Evolutionary conservation across 768 basidiomycete genomes (phyloP).

Genomic region (Fomitopsis pulvina): DNA sequence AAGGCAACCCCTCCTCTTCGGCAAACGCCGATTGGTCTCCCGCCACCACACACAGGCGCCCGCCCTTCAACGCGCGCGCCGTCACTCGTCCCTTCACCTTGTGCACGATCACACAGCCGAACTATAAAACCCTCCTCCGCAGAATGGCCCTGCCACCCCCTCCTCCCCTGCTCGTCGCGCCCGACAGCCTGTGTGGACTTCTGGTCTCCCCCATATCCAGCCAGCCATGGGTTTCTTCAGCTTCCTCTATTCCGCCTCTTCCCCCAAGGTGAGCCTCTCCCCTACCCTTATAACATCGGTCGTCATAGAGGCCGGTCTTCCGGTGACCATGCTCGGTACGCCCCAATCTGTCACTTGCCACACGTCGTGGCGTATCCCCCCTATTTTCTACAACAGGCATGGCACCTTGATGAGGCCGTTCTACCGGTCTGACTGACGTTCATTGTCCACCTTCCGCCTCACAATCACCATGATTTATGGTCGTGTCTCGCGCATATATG

Average conservation of each 20-base stretch:
- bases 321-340: too few species aligned
- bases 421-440: too few species aligned
- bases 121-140: not conserved
- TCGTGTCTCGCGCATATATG: not conserved
- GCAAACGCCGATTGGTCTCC: not conserved
- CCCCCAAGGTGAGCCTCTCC: not conserved
- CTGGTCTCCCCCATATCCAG: not conserved
- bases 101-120: not conserved
- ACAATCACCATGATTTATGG: slow-evolving; percentile 9
- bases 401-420: too few species aligned
- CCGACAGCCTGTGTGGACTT: not conserved
- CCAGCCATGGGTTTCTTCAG: slow-evolving; percentile 10
- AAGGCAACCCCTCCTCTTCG: not conserved
- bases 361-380: too few species aligned
- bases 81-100: not conserved
- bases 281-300: too few species aligned
- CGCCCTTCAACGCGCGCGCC: not conserved
- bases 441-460: too few species aligned
- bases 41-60: not conserved
- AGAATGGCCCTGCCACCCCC: not conserved
- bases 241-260: slow-evolving; percentile 3
- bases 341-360: too few species aligned
- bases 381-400: too few species aligned
- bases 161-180: not conserved
- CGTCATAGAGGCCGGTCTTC: too few species aligned